Percentiles rank a stretch among this genome's conserved stretches.
These are phyloP conservation scores for Bretschneidera sinensis DNA, from an alignment of 345 rosid species.

Conservation along the genomic window DNA sequence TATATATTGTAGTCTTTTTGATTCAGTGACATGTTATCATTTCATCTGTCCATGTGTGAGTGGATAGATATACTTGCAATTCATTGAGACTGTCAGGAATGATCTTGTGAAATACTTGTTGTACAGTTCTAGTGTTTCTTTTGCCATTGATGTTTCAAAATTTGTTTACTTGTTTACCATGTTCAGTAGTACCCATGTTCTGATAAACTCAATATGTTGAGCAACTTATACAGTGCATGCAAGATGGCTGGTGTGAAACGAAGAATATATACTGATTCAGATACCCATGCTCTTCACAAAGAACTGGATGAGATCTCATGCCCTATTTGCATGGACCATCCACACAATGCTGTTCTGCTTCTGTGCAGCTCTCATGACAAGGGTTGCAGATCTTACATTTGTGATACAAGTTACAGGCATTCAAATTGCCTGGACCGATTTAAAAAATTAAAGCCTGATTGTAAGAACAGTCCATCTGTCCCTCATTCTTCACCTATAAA, in stretches of 20 bases:
- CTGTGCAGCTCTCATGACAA: constrained; percentile 82
- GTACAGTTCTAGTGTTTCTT: too few species aligned
- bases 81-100: too few species aligned
- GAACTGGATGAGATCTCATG: constrained; percentile 88
- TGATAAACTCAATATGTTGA: constrained; percentile 57
- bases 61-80: too few species aligned
- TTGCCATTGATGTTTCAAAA: constrained; percentile 6
- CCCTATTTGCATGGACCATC: constrained; percentile 97
- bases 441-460: constrained; percentile 54
- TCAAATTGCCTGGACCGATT: constrained; percentile 88
- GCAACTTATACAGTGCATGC: constrained; percentile 73
- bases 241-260: constrained; percentile 98
- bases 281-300: constrained; percentile 61
- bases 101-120: too few species aligned
- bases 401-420: constrained; percentile 90
- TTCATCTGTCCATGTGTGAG: constrained; percentile 5
- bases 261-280: constrained; percentile 66
- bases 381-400: constrained; percentile 90
- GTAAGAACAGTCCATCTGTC: constrained; percentile 33
- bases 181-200: constrained; percentile 25
- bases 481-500: constrained; percentile 30
- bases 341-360: constrained; percentile 94
- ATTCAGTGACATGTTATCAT: too few species aligned
- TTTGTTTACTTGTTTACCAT: constrained; percentile 12
- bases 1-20: too few species aligned